Conservation (phyloP, 345 rosid species). For the Rhizophora mangle region DNA sequence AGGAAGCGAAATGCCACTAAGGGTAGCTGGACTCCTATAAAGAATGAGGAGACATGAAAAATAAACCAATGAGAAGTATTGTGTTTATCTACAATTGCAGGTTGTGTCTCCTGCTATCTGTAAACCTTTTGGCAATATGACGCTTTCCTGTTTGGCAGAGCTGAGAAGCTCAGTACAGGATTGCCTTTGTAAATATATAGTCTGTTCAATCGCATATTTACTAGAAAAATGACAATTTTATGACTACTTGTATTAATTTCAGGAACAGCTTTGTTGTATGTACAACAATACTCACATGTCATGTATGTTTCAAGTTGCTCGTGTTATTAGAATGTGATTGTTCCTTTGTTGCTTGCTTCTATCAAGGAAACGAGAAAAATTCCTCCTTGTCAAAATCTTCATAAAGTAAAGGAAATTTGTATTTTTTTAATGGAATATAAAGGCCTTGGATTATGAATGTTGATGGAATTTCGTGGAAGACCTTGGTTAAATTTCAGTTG, state of each 20-base stretch:
- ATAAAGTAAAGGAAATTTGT: too few relatives aligned
- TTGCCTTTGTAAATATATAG: background rate
- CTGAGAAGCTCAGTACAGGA: background rate
- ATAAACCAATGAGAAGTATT: background rate
- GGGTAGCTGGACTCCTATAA: constrained; percentile 60
- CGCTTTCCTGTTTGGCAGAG: background rate
- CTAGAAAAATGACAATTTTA: background rate
- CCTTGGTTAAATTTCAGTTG: too few relatives aligned
- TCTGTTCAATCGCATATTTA: background rate
- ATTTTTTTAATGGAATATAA: too few relatives aligned
- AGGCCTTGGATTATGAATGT: too few relatives aligned
- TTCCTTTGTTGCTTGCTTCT: too few relatives aligned
- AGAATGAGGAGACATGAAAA: constrained; percentile 53
- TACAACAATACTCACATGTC: background rate
- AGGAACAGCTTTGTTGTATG: background rate
- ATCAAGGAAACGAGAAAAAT: too few relatives aligned
- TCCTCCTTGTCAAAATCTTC: too few relatives aligned
- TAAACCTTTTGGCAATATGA: constrained; percentile 3
- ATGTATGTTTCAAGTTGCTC: too few relatives aligned
- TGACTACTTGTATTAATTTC: background rate
- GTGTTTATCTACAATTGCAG: background rate
- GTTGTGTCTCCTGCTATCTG: background rate
- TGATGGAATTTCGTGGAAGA: too few relatives aligned
- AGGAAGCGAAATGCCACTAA: constrained; percentile 40
- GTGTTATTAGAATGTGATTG: too few relatives aligned